Percentiles rank a stretch among this genome's conserved stretches.
phyloP scores from a whole-genome alignment of 176 grass and related monocot species.

The Avena eriantha region DNA sequence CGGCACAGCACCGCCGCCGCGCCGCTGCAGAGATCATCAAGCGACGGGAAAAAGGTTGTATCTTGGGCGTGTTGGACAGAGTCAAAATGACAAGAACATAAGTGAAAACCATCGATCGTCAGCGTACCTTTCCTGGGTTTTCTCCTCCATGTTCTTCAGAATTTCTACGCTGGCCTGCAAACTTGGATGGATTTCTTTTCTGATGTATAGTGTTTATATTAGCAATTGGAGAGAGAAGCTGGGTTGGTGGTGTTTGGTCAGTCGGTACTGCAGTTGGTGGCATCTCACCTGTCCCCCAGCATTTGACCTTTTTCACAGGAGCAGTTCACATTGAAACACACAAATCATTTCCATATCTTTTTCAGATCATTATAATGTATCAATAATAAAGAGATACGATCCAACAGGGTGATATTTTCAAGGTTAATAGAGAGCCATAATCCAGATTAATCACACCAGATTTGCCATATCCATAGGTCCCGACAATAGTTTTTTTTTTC shows the following conservation, averaged over 20 bases:
- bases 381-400: too few species aligned
- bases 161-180: background rate
- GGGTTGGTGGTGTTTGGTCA: slow-evolving; percentile 17
- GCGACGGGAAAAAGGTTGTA: too few species aligned
- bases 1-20: background rate
- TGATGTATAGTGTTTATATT: background rate
- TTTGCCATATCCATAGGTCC: background rate
- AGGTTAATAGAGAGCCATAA: background rate
- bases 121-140: background rate
- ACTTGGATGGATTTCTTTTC: background rate
- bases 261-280: background rate
- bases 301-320: background rate
- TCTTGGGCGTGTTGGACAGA: too few species aligned
- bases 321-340: background rate
- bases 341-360: background rate
- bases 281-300: background rate
- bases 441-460: background rate
- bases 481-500: too few species aligned
- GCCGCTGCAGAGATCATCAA: too few species aligned
- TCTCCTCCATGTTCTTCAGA: slow-evolving; percentile 1
- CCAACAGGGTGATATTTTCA: background rate
- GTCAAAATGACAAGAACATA: too few species aligned
- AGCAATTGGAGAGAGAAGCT: background rate
- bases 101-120: too few species aligned
- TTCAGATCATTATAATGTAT: background rate